Evolutionary conservation across 305 asterid genomes (phyloP), one percentile per base, ranked within the genome.

Genomic region (Solanum hybrid): DNA sequence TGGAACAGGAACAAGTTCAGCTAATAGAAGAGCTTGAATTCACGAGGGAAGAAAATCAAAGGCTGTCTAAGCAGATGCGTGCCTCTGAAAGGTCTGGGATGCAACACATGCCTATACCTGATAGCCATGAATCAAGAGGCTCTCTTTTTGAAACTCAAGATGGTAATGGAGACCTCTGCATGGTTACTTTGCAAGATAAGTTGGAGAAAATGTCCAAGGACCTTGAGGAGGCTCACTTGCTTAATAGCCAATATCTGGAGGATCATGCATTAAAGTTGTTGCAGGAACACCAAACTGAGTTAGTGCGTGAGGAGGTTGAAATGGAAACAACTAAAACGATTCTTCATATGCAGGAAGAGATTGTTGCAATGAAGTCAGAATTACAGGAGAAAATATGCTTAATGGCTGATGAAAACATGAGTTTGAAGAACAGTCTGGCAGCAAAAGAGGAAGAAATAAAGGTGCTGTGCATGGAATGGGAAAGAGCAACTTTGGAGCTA

Each of bases 401-500:
- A 87, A 81, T 94, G 94, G 93, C 94, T 61, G 97, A 94, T 91
- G 95, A 96, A 93, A 96, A 95, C 92, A 87, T 65, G 88, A 90
- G 89, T 87, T 95, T 96, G 88, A 92, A 92, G 92, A 93, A 91
- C 83, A 89, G 90, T 88, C 33, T 96, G 89, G 94, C 93, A 45
- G 94, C 93, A 89, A 96, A 95, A 91, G 98, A 96, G 91, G 93
- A 93, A 37, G 95, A 94, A 91, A 90, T 95, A 83, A 91, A 90
- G 91, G 89, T 78, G 89, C 76, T 94, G 89, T 91, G 93, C 92
- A 89, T 91, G 86, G 96, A 95, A 89, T 96, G 99, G 99, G 99
- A 96, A 94, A 92, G 95, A 92, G 98, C 98, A 91, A 95, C 94
- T 57, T 91, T 96, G 93, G 99, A 96, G 94, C 94, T 96, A 89